Base-by-base conservation (phyloP, 306 rosid genomes). In the Malus orientalis region DNA sequence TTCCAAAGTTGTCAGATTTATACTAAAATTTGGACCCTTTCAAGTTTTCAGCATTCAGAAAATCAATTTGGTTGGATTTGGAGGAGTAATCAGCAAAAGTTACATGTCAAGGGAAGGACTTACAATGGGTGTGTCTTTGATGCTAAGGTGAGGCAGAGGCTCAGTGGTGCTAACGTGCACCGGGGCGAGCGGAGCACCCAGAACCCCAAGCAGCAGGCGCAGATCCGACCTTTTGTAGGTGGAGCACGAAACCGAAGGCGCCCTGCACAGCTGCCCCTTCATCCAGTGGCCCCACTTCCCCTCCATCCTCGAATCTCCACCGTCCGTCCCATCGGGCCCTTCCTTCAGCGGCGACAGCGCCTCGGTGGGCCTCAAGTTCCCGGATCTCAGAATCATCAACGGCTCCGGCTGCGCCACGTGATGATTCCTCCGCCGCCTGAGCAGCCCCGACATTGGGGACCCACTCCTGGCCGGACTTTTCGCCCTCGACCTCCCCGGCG, bases 111-210 rank as follows among this genome's bases (percentile, higher is more conserved):
- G 49, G 47, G 33, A 25, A 23, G 66, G 19, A 81, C 97, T 90
- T 74, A 95, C 98, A 86, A 95, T 95, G 81, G 98, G 97, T 25
- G 89, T 92, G 82, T 92, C 98, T 85, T 95, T 95, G 85, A 95
- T 95, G 86, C 97, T 89, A 42, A 90, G 96, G 63, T 95, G 98
- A 82, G 98, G 97, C 62, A 88, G 83, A 7, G 92, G 92, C 68
- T 95, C 97, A 16, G 87, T 36, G 49, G 96, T 88, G 86, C 88
- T 84, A 40, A 95, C 98, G 83, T 92, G 98, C 67, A 95, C 90
- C 32, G 98, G 98, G 2, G 93, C 96, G 15, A 95, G 88, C 18
- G 98, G 98, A 20, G 98, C 98, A 73, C 97, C 98, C 85, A 95
- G 73, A 18, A 95, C 98, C 38, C 98, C 97, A 42, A 95, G 97